Base-by-base conservation (phyloP, 495 filamentous ascomycete species). In the Podospora pseudocomata region DNA sequence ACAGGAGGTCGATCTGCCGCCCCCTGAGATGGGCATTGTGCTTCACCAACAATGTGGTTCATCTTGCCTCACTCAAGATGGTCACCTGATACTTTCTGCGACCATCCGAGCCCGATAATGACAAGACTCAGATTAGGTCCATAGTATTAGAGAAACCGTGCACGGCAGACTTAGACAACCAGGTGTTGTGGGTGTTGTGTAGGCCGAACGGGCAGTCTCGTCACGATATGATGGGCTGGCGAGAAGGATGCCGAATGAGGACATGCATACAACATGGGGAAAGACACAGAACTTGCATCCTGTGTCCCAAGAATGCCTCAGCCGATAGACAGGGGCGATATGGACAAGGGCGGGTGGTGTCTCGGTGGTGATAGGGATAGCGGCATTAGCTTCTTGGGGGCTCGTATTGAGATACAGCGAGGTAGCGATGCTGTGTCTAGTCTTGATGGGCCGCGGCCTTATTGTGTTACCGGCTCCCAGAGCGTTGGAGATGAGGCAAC, bases 311-410 rank as follows among this genome's bases (percentile, higher is more conserved):
- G 39, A 11, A 49, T 49, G 39, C 39, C 39, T 49, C 39, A 49
- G 39, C 63, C 49, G 60, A 57, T 49, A 20, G 55, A 60, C 56
- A 60, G 65, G 16, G 20, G 28, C 15, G 60, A 44, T 63, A 44
- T 60, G 58, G 55, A 20, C n/a, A 27, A 64, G 44, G 57, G 28
- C 54, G 54, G 65, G 5, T n/a, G 16, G 9, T 39, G 5, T 23
- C 18, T 1, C 55, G 11, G 60, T 2, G 23, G 34, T 26, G 3
- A 56, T 27, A 58, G 63, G 56, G 60, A 28, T 20, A 56, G 54
- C 63, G 18, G 63, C 72, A 70, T 57, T 49, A 56, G 68, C 16
- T 54, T 26, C 68, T 66, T 67, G 68, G 68, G 59, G 20, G 57
- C 65, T 72, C 70, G 70, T 70, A 72, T 68, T 34, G 60, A 19